phyloP scores from a whole-genome alignment of 306 rosid genomes.

The Glycine latifolia region DNA sequence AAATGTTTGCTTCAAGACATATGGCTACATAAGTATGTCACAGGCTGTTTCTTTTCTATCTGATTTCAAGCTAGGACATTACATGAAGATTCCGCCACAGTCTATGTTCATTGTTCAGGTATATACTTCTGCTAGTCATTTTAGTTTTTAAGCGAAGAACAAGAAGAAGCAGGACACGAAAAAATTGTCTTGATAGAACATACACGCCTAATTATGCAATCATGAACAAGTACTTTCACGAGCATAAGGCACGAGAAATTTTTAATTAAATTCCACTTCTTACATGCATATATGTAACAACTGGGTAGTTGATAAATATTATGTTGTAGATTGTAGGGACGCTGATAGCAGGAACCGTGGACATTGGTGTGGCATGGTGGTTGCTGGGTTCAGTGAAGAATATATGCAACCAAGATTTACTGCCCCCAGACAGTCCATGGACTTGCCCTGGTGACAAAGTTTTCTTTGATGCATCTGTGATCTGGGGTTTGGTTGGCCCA shows the following conservation, averaged over 20 bases:
- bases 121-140: neutral
- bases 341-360: slow-evolving; percentile 46
- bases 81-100: slow-evolving; percentile 75
- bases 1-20: slow-evolving; percentile 80
- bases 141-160: too few species aligned
- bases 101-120: slow-evolving; percentile 85
- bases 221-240: neutral
- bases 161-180: neutral
- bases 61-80: slow-evolving; percentile 78
- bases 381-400: slow-evolving; percentile 42
- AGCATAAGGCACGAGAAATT: too few species aligned
- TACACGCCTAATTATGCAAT: neutral
- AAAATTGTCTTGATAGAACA: neutral
- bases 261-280: too few species aligned
- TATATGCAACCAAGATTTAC: slow-evolving; percentile 42
- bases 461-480: slow-evolving; percentile 79
- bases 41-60: slow-evolving; percentile 70
- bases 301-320: neutral
- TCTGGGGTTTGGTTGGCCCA: slow-evolving; percentile 85
- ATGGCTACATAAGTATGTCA: slow-evolving; percentile 74
- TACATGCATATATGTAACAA: neutral
- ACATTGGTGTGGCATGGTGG: slow-evolving; percentile 53
- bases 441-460: slow-evolving; percentile 46
- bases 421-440: slow-evolving; percentile 50
- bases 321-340: slow-evolving; percentile 49